phyloP scores from a whole-genome alignment of 2,329 filamentous ascomycete species.

The Camptophora hylomeconis region DNA sequence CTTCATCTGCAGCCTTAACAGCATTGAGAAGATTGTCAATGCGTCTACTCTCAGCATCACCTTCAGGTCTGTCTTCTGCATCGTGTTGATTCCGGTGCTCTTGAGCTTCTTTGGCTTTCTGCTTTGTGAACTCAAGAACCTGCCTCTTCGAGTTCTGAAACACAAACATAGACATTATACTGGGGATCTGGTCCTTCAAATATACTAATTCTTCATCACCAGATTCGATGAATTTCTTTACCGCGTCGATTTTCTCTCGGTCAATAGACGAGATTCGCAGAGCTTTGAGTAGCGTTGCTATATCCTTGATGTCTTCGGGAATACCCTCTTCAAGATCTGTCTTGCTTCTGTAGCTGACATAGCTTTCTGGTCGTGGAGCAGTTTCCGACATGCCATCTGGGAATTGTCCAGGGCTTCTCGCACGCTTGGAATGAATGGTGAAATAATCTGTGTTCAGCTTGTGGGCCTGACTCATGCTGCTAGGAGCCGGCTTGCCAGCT shows the following conservation, averaged over 20 bases:
- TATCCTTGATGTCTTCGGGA: constrained; percentile 46
- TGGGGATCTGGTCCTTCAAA: constrained; percentile 63
- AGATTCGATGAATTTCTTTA: constrained; percentile 69
- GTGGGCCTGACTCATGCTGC: constrained; percentile 39
- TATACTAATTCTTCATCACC: constrained; percentile 64
- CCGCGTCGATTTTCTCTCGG: constrained; percentile 74
- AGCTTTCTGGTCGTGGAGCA: constrained; percentile 18
- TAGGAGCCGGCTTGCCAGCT: constrained; percentile 21
- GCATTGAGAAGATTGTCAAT: constrained; percentile 61
- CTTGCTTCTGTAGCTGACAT: constrained; percentile 23
- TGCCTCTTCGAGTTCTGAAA: constrained; percentile 79
- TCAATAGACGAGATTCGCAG: constrained; percentile 66
- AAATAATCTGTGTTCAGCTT: constrained; percentile 70
- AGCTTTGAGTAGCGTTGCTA: constrained; percentile 54
- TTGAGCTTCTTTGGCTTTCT: constrained; percentile 45
- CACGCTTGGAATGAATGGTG: constrained; percentile 49
- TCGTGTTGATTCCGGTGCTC: constrained; percentile 36
- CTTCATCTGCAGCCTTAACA: constrained; percentile 61
- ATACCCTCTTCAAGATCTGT: constrained; percentile 31
- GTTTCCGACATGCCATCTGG: constrained; percentile 26
- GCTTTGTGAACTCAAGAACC: constrained; percentile 56
- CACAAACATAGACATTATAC: constrained; percentile 74
- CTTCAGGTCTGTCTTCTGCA: constrained; percentile 27
- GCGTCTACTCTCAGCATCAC: constrained; percentile 34
- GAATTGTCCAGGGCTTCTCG: constrained; percentile 24